These are phyloP conservation scores for Cordyceps militaris DNA, from an alignment of 2,329 filamentous ascomycete genomes.

Conservation along the genomic window DNA sequence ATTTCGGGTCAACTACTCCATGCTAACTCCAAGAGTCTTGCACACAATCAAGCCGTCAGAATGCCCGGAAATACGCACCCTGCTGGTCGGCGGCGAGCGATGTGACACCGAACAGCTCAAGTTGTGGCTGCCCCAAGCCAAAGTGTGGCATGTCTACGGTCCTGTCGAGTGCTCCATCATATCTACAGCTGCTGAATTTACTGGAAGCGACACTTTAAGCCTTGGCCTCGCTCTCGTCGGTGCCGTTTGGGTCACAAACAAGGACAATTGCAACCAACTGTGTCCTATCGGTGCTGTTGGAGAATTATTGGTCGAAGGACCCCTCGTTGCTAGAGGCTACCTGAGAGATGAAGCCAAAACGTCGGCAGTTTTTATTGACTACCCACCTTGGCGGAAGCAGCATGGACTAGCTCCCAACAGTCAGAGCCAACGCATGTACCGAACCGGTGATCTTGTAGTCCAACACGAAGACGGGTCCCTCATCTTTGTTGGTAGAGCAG, in stretches of 20 bases:
- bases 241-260: slow-evolving; percentile 21
- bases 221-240: background rate
- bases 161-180: slow-evolving; percentile 27
- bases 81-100: background rate
- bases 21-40: slow-evolving; percentile 10
- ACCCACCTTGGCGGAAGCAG: slow-evolving; percentile 16
- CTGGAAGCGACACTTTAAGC: background rate
- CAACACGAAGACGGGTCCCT: background rate
- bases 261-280: slow-evolving; percentile 17
- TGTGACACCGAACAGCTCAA: background rate
- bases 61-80: background rate
- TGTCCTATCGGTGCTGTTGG: slow-evolving; percentile 21
- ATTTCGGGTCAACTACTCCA: background rate
- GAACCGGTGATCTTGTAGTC: slow-evolving; percentile 8
- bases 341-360: slow-evolving; percentile 31
- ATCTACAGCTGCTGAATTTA: slow-evolving; percentile 13
- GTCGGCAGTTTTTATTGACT: slow-evolving; percentile 23
- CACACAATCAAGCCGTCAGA: background rate
- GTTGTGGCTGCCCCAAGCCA: background rate
- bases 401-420: background rate
- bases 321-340: slow-evolving; percentile 43
- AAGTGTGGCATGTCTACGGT: slow-evolving; percentile 12
- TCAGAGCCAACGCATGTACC: slow-evolving; percentile 1
- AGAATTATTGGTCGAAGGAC: slow-evolving; percentile 35
- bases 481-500: background rate